Percentiles rank a stretch among this genome's conserved stretches.
Evolutionary conservation across 2,329 filamentous ascomycete species (phyloP).

Genomic region (Hypoxylon sp.): DNA sequence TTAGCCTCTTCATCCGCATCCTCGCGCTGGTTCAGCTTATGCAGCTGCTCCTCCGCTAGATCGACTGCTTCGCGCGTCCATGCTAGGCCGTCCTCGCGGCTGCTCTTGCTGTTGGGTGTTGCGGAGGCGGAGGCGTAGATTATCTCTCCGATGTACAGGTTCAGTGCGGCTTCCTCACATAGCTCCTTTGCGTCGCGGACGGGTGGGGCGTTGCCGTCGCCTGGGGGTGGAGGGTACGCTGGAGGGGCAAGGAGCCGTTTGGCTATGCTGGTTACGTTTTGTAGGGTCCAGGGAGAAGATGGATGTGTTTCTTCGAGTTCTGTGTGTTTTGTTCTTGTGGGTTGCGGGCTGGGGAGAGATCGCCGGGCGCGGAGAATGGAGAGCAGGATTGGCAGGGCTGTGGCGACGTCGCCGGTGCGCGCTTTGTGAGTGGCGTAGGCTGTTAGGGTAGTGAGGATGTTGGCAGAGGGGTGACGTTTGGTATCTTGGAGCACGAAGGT

Average conservation of each 20-base stretch:
- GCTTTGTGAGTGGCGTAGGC: conserved; percentile 85
- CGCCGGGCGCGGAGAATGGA: conserved; percentile 86
- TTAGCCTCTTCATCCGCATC: conserved; percentile 60
- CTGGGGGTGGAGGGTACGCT: conserved; percentile 78
- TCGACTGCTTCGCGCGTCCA: conserved; percentile 94
- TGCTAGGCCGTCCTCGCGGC: conserved; percentile 78
- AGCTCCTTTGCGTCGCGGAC: conserved; percentile 74
- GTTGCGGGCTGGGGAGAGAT: conserved; percentile 60
- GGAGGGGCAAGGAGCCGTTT: conserved; percentile 62
- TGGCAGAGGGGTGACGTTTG: conserved; percentile 73
- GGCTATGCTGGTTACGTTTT: conserved; percentile 50
- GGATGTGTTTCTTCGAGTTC: conserved; percentile 5
- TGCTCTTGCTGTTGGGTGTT: conserved; percentile 47
- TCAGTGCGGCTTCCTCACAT: conserved; percentile 88
- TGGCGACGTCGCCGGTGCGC: conserved; percentile 73
- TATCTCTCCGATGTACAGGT: conserved; percentile 94
- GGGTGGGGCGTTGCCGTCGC: conserved; percentile 78
- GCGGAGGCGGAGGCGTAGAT: conserved; percentile 72
- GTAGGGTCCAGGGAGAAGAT: conserved; percentile 45
- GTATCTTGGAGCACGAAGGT: conserved; percentile 76
- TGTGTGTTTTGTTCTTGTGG: conserved; percentile 11
- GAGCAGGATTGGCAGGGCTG: conserved; percentile 86
- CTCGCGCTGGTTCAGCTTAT: conserved; percentile 56
- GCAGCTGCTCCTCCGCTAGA: conserved; percentile 78
- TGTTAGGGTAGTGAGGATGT: conserved; percentile 82